Base-by-base conservation (phyloP, 2,329 filamentous ascomycete species). In the Penicillium freii region DNA sequence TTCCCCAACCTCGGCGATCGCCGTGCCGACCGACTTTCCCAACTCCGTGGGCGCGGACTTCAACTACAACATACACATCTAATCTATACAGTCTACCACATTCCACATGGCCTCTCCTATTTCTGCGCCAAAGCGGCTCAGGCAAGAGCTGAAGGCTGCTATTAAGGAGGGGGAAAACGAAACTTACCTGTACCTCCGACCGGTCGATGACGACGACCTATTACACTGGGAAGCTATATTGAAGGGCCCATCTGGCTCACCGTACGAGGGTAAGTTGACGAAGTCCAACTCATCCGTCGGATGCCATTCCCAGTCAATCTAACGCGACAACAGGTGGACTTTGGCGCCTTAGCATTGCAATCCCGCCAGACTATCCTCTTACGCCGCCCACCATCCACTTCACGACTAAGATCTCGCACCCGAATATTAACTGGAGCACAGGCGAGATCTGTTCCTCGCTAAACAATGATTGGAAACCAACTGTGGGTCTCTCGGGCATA, bases 391-490 rank as follows among this genome's bases (percentile, higher is more conserved):
- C 80, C 40, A 87, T 99, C 64, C 81, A 77, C 57, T 99, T 99
- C 78, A 78, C 82, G n/a, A 99, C 92, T 36, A 85, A 86, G 61
- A 86, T 95, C 64, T 89, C 91, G 68, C 92, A 96, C 78, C 87
- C 92, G 47, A 97, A 97, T 75, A 86, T 89, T 45, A 78, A 83
- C 60, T 86, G 85, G 71, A 78, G 80, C 39, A 92, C 86, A 2
- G 94, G 94, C 66, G 92, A 97, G 76, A 94, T 99, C 71, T 99
- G 23, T 23, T 23, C 23, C 23, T 23, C 23, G 23, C 23, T 23
- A 23, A 23, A 23, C 23, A 23, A 23, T 23, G 23, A 23, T 4
- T 23, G 23, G 23, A 23, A 23, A 5, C 23, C 23, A 23, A 23
- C 23, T 23, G 23, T 23, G 4, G 23, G 23, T 23, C 23, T 94